These are phyloP conservation scores for Dalechampia spathulata DNA, from an alignment of 441 rosid species.

Conservation along the genomic window DNA sequence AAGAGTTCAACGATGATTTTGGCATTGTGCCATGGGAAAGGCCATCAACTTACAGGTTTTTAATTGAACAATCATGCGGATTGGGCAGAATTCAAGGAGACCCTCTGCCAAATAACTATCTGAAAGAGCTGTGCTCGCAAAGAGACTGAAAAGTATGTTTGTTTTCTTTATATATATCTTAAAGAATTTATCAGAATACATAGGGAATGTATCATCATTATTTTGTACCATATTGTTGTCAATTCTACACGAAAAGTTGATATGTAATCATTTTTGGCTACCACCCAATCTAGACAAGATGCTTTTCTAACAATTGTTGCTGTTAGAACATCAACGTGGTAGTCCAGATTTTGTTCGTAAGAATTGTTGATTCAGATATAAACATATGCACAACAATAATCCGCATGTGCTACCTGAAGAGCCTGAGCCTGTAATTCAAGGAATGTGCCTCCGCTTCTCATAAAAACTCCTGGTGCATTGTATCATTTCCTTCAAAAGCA, in stretches of 20 bases:
- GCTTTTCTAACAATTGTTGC: too few relatives aligned
- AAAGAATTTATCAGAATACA: neutral
- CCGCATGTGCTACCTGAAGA: too few relatives aligned
- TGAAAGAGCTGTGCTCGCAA: slow-evolving; percentile 43
- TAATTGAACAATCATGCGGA: slow-evolving; percentile 67
- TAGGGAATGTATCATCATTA: neutral
- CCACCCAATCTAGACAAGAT: too few relatives aligned
- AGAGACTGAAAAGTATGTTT: slow-evolving; percentile 28
- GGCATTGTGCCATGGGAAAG: slow-evolving; percentile 75
- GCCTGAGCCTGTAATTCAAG: too few relatives aligned
- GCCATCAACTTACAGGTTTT: slow-evolving; percentile 40
- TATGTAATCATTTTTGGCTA: too few relatives aligned
- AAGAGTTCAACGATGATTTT: slow-evolving; percentile 69
- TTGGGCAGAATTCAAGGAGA: slow-evolving; percentile 40
- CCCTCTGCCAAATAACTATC: slow-evolving; percentile 21
- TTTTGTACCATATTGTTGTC: slow-evolving; percentile 11
- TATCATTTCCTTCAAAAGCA: too few relatives aligned
- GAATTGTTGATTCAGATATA: too few relatives aligned
- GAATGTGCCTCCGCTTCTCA: too few relatives aligned
- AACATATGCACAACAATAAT: too few relatives aligned
- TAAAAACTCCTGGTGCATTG: too few relatives aligned
- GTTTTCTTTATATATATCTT: neutral
- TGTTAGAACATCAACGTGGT: too few relatives aligned
- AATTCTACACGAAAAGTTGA: slow-evolving; percentile 1
- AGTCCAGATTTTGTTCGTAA: too few relatives aligned